A percentile compares a stretch with the other conserved stretches of the same genome.
These are phyloP conservation scores for Flaveria bidentis DNA, from an alignment of 129 eudicot species.

Conservation along the genomic window DNA sequence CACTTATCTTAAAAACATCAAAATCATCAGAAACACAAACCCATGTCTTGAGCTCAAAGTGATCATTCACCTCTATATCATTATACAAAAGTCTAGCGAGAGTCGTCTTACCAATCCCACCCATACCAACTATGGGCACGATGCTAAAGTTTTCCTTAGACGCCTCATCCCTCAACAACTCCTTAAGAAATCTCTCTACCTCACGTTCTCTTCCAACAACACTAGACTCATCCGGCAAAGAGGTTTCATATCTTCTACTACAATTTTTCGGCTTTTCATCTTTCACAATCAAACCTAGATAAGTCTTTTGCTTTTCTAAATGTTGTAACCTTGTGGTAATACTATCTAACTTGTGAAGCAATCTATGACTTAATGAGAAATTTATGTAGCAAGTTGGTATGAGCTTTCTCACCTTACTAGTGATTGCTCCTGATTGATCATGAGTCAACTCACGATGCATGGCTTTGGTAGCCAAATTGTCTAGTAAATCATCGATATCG, in stretches of 20 bases:
- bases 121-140: not conserved
- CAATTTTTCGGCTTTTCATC: not conserved
- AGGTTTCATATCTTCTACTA: conserved; percentile 20
- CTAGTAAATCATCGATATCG: too few species aligned
- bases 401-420: too few species aligned
- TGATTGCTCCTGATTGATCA: too few species aligned
- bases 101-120: not conserved
- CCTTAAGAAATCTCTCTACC: conserved; percentile 4
- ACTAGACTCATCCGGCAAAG: conserved; percentile 22
- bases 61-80: too few species aligned
- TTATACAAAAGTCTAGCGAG: too few species aligned
- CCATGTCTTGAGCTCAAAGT: too few species aligned
- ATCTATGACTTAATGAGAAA: too few species aligned
- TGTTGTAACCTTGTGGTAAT: conserved; percentile 14
- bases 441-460: too few species aligned
- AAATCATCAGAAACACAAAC: not conserved
- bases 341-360: not conserved
- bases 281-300: conserved; percentile 19
- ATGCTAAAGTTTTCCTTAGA: too few species aligned
- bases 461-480: too few species aligned
- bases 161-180: not conserved
- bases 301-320: conserved; percentile 11
- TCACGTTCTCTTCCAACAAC: conserved; percentile 42
- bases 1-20: not conserved
- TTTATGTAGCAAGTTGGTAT: too few species aligned